Conservation (phyloP, 495 filamentous ascomycete genomes). For the Penicillium argentinense region DNA sequence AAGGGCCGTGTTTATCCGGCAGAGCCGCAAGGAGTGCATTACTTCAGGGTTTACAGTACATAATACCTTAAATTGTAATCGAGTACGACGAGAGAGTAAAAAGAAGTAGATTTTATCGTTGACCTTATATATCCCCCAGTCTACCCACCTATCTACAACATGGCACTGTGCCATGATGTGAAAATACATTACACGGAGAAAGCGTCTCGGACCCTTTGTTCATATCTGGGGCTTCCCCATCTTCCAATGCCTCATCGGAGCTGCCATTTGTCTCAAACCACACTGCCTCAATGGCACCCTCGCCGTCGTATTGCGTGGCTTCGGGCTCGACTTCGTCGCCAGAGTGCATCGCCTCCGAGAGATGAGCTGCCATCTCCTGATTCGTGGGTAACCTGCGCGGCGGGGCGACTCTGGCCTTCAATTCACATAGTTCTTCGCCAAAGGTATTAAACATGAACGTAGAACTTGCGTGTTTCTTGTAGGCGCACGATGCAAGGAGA, state of each 20-base stretch:
- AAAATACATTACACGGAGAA: too few species aligned
- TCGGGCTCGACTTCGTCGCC: conserved; percentile 17
- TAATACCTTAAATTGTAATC: too few species aligned
- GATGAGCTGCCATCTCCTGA: conserved; percentile 30
- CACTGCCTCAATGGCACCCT: conserved; percentile 32
- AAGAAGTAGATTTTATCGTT: too few species aligned
- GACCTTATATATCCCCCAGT: too few species aligned
- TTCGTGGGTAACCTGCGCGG: conserved; percentile 32
- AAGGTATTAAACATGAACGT: conserved; percentile 64
- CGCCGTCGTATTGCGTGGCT: conserved; percentile 36
- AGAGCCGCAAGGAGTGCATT: too few species aligned
- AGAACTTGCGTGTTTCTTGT: conserved; percentile 40
- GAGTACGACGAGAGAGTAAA: too few species aligned
- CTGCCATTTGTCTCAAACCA: neutral
- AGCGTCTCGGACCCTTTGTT: too few species aligned
- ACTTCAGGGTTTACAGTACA: too few species aligned
- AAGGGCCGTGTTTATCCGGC: too few species aligned
- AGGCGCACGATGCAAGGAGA: conserved; percentile 63
- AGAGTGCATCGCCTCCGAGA: conserved; percentile 21
- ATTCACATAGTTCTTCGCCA: conserved; percentile 58
- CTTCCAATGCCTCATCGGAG: neutral
- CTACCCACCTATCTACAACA: too few species aligned
- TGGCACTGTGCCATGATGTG: too few species aligned
- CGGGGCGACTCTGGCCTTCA: conserved; percentile 53
- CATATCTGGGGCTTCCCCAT: conserved; percentile 15